Evolutionary conservation across 176 grass and related monocot species (phyloP), one percentile per base, ranked within the genome.

Genomic region (Poa annua): DNA sequence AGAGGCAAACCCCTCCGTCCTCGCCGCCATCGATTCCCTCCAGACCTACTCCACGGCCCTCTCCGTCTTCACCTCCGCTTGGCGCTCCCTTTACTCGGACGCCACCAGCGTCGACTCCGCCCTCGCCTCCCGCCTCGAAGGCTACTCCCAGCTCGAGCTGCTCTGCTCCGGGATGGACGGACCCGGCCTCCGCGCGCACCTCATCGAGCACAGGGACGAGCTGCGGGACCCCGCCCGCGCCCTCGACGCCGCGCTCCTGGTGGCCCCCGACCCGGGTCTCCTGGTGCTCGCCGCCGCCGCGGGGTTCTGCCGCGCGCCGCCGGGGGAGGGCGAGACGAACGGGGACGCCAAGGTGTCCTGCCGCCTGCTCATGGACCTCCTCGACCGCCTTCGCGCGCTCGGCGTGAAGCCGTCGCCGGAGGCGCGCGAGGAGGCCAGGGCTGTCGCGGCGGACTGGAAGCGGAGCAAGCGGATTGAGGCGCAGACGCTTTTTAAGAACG

Each of bases 101-200:
- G 75, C 81, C 49, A 73, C 45, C 14, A 17, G 2, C 51, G 10
- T 88, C n/a, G 87, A 88, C 15, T 66, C 76, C 68, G 25, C 81
- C 76, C 87, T 88, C 76, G 49, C 81, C 26, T 84, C 69, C 60
- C 77, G 70, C 39, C 49, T 89, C 70, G 29, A 83, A 21, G 69
- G 57, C 76, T 88, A 22, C 81, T 67, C 81, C 36, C 68, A 85
- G 81, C 69, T 88, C 81, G 69, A 84, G 14, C 49, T 84, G 11
- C 78, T 88, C 35, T 88, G 87, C 76, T 54, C 81, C 56, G 87
- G 25, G 20, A 88, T 88, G 87, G 87, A 85, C 15, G 81, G 87
- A 0, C 13, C 48, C 6, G 87, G 76, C 6, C 76, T 88, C 25
- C 69, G 69, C 57, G 59, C 69, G 38, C 35, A 88, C 87, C 81